Conservation (phyloP, 108 stramenopile species). For the Skeletonema costatum region DNA sequence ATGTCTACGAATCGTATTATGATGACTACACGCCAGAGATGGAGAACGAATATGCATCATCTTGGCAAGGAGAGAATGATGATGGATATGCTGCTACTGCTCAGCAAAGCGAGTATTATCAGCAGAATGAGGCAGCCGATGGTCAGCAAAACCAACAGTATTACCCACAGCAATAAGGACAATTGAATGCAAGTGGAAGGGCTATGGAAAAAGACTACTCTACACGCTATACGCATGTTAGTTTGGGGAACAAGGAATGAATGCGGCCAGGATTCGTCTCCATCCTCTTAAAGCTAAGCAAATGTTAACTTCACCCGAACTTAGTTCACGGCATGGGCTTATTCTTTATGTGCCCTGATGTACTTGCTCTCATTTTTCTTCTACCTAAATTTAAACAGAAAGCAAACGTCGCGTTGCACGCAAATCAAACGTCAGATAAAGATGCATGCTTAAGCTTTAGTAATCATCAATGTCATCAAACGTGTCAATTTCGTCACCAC, state of each 20-base stretch:
- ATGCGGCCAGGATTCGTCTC: too few relatives aligned
- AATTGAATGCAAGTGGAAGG: neutral
- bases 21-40: conserved; percentile 35
- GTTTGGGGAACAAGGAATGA: too few relatives aligned
- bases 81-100: neutral
- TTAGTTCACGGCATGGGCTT: neutral
- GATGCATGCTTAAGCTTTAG: conserved; percentile 10
- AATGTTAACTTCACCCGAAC: neutral
- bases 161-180: conserved; percentile 14
- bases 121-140: neutral
- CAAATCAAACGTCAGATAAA: neutral
- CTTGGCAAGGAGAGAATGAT: neutral
- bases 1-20: conserved; percentile 19
- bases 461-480: conserved; percentile 19
- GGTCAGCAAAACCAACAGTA: conserved; percentile 7
- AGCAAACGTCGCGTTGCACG: neutral
- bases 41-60: conserved; percentile 8
- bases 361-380: neutral
- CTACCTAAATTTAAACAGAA: neutral
- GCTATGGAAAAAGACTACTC: neutral
- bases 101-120: conserved; percentile 1
- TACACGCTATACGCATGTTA: too few relatives aligned
- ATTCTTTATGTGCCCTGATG: too few relatives aligned
- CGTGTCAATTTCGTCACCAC: conserved; percentile 24
- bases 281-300: neutral